Base-by-base conservation (phyloP, 257 asterid genomes). In the Cruciata laevipes region DNA sequence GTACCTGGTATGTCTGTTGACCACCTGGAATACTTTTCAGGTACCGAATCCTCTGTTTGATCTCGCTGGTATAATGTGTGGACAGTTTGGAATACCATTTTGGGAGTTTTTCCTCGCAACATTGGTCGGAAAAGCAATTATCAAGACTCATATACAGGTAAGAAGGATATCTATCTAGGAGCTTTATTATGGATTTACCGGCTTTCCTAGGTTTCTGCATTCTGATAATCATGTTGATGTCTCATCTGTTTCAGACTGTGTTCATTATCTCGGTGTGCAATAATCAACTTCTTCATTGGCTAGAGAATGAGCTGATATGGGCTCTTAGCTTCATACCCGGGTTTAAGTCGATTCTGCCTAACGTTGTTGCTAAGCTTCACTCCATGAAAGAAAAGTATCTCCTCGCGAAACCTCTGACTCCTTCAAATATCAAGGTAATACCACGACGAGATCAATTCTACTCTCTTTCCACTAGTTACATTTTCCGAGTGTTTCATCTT, bases 11-110 rank as follows among this genome's bases (percentile, higher is more conserved):
- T 3, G 65, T n/a, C 21, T 51, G 62, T 69, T 66, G 61, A 67
- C 70, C 24, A 14, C 44, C 59, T 49, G 13, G 68, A 71, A 42
- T 71, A 61, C 66, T 71, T 66, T 72, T 61, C 74, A 91, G 98
- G 88, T 92, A 27, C 98, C 98, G 17, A 92, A 92, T 82, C 98
- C 98, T 63, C 71, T 92, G 70, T 92, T 92, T 82, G 98, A 92
- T 79, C 95, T 92, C 62, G 98, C 98, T 44, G 98, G 98, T 70
- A 92, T 92, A 76, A 92, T 92, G 96, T 89, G 98, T 47, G 98
- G 98, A 60, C 96, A 91, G 75, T 91, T 91, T 27, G 95, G 96
- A 58, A 82, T 91, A 66, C 89, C 96, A 62, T 92, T 92, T 77
- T 92, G 96, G 96, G 79, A 89, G 79, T 92, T 92, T 61, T 92